Percentiles rank a stretch among this genome's conserved stretches.
These are phyloP conservation scores for Xanthoparmelia taractica DNA, from an alignment of 495 filamentous ascomycete genomes.

Conservation along the genomic window DNA sequence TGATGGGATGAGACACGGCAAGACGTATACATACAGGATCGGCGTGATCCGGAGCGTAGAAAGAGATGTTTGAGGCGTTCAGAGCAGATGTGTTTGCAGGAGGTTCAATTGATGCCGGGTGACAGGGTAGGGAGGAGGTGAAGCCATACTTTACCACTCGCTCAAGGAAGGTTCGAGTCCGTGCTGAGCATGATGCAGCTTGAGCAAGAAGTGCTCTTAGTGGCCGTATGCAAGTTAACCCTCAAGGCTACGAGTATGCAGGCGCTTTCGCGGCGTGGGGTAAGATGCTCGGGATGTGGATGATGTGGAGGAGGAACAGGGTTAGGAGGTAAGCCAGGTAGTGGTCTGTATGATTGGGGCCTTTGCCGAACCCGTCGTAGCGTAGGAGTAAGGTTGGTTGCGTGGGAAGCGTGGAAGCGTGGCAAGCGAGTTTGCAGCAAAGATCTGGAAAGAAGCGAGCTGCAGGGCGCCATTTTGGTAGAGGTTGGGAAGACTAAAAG, in stretches of 20 bases:
- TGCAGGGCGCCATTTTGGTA: too few relatives aligned
- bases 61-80: background rate
- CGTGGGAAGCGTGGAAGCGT: too few relatives aligned
- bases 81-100: slow-evolving; percentile 1
- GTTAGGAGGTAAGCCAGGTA: background rate
- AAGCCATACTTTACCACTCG: slow-evolving; percentile 13
- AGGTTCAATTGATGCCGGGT: background rate
- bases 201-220: slow-evolving; percentile 9
- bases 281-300: background rate
- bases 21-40: background rate
- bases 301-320: slow-evolving; percentile 11
- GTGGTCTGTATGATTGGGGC: background rate
- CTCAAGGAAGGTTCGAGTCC: slow-evolving; percentile 15
- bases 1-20: slow-evolving; percentile 6
- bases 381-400: too few relatives aligned
- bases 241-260: slow-evolving; percentile 3
- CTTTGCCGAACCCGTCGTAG: background rate
- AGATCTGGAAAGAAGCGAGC: too few relatives aligned
- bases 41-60: background rate
- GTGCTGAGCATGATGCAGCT: slow-evolving; percentile 20
- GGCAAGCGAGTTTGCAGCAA: too few relatives aligned
- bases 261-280: slow-evolving; percentile 16
- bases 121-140: slow-evolving; percentile 2
- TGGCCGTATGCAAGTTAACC: slow-evolving; percentile 11
- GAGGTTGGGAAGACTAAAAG: too few relatives aligned